A percentile compares a stretch with the other conserved stretches of the same genome.
Conservation (phyloP, 176 grass and related monocot genomes). For the Ampelocalamus luodianensis region DNA sequence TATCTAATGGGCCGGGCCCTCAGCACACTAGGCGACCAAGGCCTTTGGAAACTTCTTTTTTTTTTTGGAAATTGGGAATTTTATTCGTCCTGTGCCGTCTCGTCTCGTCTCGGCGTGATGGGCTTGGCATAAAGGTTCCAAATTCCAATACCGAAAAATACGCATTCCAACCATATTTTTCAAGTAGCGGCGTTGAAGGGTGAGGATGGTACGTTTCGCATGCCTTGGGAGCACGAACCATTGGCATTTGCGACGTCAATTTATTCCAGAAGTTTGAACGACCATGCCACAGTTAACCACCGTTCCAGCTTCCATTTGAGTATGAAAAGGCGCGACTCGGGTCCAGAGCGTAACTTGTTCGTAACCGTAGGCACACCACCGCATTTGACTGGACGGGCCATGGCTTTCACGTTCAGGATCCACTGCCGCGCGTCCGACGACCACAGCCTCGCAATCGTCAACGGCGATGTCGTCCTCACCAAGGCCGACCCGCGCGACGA, state of each 20-base stretch:
- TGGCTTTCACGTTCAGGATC: constrained; percentile 49
- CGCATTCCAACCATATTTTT: neutral
- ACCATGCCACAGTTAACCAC: too few relatives aligned
- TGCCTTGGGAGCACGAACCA: too few relatives aligned
- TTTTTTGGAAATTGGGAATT: neutral
- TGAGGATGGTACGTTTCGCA: neutral
- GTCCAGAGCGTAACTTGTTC: too few relatives aligned
- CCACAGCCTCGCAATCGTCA: constrained; percentile 37
- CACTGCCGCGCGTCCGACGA: constrained; percentile 44
- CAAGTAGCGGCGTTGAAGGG: neutral
- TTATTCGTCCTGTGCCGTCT: neutral
- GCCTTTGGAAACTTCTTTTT: neutral
- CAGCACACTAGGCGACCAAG: neutral
- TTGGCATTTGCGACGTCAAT: too few relatives aligned
- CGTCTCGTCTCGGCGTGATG: neutral
- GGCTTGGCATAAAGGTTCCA: neutral
- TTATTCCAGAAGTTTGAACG: too few relatives aligned
- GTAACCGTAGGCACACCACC: too few relatives aligned
- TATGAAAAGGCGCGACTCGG: neutral
- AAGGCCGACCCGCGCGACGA: constrained; percentile 31
- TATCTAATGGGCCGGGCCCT: neutral
- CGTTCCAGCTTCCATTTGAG: neutral
- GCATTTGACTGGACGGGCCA: neutral
- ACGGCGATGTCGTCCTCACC: constrained; percentile 52
- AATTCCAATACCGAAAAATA: neutral